Conservation (phyloP, 73 alveolate genomes). For the Stentor coeruleus region DNA sequence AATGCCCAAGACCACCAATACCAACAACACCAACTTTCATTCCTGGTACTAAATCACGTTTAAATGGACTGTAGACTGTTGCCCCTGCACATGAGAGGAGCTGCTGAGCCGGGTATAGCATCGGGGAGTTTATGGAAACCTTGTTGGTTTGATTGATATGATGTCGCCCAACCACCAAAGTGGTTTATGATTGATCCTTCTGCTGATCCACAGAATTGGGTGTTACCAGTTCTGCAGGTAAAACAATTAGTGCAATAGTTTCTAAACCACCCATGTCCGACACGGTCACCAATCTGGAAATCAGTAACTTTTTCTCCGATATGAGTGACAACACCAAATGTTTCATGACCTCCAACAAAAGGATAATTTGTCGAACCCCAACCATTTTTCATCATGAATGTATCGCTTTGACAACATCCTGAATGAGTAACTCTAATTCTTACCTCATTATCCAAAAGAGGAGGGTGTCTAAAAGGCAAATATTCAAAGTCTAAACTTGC, state of each 20-base stretch:
- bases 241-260: conserved; percentile 63
- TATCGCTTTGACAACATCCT: conserved; percentile 19
- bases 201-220: conserved; percentile 49
- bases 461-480: neutral
- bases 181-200: conserved; percentile 41
- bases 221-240: conserved; percentile 56
- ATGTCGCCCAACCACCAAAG: conserved; percentile 78
- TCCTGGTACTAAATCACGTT: conserved; percentile 52
- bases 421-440: conserved; percentile 22
- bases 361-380: conserved; percentile 31
- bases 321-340: conserved; percentile 33
- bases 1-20: conserved; percentile 79
- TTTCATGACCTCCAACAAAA: conserved; percentile 53
- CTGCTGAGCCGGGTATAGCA: conserved; percentile 41
- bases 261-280: conserved; percentile 58
- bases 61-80: conserved; percentile 67
- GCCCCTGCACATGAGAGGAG: conserved; percentile 75
- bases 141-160: conserved; percentile 57
- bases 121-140: conserved; percentile 58
- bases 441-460: conserved; percentile 26
- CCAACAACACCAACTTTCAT: conserved; percentile 66
- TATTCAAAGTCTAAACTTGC: neutral
- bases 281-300: conserved; percentile 46
- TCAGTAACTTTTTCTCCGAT: conserved; percentile 39
- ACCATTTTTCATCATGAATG: too few species aligned